Base-by-base conservation (phyloP, 2,329 filamentous ascomycete species). In the Gaeumannomyces tritici region DNA sequence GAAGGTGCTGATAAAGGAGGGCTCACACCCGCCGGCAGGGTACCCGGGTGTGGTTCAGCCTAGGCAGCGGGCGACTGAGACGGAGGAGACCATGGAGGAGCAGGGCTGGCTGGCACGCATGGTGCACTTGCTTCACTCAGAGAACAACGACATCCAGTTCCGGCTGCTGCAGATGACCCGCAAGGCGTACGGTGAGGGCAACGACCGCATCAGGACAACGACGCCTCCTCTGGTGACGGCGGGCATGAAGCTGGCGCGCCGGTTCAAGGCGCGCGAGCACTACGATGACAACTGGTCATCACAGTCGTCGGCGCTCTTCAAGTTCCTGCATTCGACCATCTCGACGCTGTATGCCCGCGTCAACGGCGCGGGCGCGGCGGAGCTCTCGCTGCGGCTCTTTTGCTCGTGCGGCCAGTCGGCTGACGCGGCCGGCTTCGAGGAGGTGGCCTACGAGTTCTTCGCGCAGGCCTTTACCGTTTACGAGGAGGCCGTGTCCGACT, bases 401-500 rank as follows among this genome's bases (percentile, higher is more conserved):
- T 89, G 95, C 68, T 87, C 90, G 55, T 96, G 92, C 70, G 95
- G 95, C 27, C 93, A 97, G 77, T 89, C 96, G 35, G 93, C 95
- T 13, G 93, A 97, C 69, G 88, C 95, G 74, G 91, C 87, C 13
- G 90, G 89, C 2, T 96, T 96, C 68, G 93, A 99, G 73, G 95
- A 99, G 76, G 91, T 96, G 55, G 90, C 92, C 13, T 99, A 99
- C 73, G 95, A 99, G 72, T 99, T 96, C 78, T 98, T 97, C 69
- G 95, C 95, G 0, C 95, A 99, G 74, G 93, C 95, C 0, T 99
- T 99, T 70, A 98, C 93, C 0, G 91, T 98, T 11, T 99, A 99
- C 72, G 95, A 99, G 73, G 95, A 99, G 74, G 89, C 91, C 0
- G 90, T 99, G 66, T 95, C 91, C 65, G 96, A 99, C 73, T 96